Percentiles rank a stretch among this genome's conserved stretches.
Evolutionary conservation across 2,329 filamentous ascomycete species (phyloP).

Genomic region (Venturia asperata): DNA sequence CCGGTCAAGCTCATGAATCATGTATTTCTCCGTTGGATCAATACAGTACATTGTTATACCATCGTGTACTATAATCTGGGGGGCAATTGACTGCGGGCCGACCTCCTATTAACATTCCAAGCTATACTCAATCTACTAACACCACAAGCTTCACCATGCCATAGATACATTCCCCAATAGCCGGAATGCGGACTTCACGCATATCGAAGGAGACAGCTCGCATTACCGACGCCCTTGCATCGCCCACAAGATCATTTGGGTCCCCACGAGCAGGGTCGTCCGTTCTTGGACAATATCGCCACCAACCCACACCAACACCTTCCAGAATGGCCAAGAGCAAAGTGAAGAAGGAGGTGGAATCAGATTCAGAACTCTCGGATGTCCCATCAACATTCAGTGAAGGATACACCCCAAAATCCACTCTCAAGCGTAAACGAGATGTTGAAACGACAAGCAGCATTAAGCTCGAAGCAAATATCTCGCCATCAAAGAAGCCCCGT

Average conservation of each 20-base stretch:
- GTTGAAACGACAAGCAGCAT: neutral
- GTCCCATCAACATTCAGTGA: neutral
- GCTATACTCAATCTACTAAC: neutral
- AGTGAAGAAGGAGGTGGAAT: conserved; percentile 5
- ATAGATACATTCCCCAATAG: neutral
- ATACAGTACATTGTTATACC: neutral
- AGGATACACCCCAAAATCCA: neutral
- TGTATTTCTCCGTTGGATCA: neutral
- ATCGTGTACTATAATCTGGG: neutral
- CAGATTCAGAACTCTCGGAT: neutral
- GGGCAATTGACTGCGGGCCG: neutral
- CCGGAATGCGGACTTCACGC: conserved; percentile 20
- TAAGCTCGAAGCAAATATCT: neutral
- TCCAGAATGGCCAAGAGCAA: neutral
- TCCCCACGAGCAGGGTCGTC: neutral
- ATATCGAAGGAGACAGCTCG: conserved; percentile 20
- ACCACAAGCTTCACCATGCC: conserved; percentile 1
- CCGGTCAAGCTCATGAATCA: neutral
- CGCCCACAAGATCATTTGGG: conserved; percentile 7
- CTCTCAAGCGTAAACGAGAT: conserved; percentile 18
- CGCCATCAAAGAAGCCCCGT: conserved; percentile 15
- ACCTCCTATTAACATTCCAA: neutral
- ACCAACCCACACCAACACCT: neutral
- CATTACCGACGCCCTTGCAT: neutral
- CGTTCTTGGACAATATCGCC: neutral